Conservation (phyloP, 139 green algal genomes). For the Picochlorum sp. region DNA sequence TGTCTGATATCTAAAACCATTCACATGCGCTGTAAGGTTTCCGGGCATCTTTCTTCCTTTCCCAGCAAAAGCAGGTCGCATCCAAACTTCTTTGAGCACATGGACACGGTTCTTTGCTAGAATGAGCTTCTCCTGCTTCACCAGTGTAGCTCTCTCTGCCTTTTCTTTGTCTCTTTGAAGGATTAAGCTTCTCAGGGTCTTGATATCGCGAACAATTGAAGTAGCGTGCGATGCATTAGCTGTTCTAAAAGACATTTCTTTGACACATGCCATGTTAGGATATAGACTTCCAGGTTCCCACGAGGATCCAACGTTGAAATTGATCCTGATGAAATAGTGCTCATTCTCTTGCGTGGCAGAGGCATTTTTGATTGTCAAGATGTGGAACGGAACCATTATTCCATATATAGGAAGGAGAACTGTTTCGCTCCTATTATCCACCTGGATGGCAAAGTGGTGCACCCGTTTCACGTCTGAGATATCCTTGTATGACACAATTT, state of each 20-base stretch:
- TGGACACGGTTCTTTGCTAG: conserved; percentile 51
- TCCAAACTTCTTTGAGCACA: conserved; percentile 87
- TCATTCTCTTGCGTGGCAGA: conserved; percentile 65
- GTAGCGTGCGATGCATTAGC: conserved; percentile 60
- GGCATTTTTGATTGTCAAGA: conserved; percentile 85
- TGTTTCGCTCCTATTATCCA: conserved; percentile 69
- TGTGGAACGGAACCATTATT: conserved; percentile 94
- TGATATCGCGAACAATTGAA: conserved; percentile 79
- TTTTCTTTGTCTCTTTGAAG: conserved; percentile 80
- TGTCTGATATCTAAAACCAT: conserved; percentile 92
- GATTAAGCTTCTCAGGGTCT: conserved; percentile 72
- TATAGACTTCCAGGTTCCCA: conserved; percentile 67
- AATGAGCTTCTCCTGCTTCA: conserved; percentile 89
- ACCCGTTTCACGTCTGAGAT: conserved; percentile 57
- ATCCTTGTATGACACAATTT: conserved; percentile 69
- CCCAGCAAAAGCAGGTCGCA: conserved; percentile 76
- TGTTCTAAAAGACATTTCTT: conserved; percentile 88
- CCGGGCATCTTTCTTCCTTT: conserved; percentile 87
- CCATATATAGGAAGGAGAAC: conserved; percentile 96
- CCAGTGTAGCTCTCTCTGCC: conserved; percentile 86
- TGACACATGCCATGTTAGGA: conserved; percentile 71
- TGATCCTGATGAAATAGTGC: conserved; percentile 81
- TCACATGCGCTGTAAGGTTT: conserved; percentile 86
- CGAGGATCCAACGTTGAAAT: conserved; percentile 75
- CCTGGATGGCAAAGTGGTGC: conserved; percentile 60